Evolutionary conservation across 805 yeast genomes (phyloP), one percentile per base, ranked within the genome.

Genomic region (Lachancea sp.): DNA sequence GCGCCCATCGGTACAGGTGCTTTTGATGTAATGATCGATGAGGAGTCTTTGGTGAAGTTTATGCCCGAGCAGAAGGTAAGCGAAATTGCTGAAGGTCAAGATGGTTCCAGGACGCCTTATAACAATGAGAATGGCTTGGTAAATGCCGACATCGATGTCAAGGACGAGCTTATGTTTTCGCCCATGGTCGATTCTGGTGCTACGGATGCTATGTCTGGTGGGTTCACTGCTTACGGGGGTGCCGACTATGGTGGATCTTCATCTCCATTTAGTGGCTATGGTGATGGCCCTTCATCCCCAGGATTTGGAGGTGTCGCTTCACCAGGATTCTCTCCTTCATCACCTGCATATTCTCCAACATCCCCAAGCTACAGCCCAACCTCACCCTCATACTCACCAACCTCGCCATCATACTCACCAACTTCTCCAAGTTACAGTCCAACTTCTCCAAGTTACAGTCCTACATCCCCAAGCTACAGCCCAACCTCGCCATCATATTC

Each of bases 1-100:
- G 97, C 98, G 17, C 97, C 98, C 45, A 77, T 92, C 54, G 99
- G 99, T 65, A 92, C 99, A 2, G 99, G 99, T 60, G 83, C 95
- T 1, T 92, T 92, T 59, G 97, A 92, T 60, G 90, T 92, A 28
- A 80, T 86, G 80, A 80, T 92, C 45, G 96, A 92, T 63, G 97
- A 92, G 54, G 78, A 79, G 56, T 78, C 87, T 71, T 71, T 90
- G 59, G 79, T 81, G 32, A 68, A 64, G 30, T 62, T 60, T 40
- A 62, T 62, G 67, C 67, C 73, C n/a, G 68, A 64, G 35, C 67
- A 60, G 40, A 69, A 63, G 43, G 58, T 67, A 17, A 56, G 58
- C 7, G 61, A 56, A 38, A 60, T 69, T 15, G 68, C 68, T 40
- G 70, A 65, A 37, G 70, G 68, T 26, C 70, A 66, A 41, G 88